These are phyloP conservation scores for Talaromyces sp. DNA, from an alignment of 2,329 filamentous ascomycete genomes.

Conservation along the genomic window DNA sequence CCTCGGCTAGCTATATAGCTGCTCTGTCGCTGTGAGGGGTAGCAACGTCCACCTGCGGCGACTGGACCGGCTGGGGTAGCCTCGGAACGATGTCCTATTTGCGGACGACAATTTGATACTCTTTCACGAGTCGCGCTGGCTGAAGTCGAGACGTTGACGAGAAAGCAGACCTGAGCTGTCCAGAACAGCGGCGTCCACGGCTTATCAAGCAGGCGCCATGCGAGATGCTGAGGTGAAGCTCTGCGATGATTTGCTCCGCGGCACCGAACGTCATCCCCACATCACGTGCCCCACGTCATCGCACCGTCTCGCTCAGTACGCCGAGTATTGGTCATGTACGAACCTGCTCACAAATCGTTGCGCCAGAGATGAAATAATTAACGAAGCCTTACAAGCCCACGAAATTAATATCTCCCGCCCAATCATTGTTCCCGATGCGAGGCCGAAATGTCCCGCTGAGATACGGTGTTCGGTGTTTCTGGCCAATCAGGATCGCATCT, in stretches of 20 bases:
- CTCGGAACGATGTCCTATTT: neutral
- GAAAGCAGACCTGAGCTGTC: neutral
- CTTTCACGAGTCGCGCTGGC: neutral
- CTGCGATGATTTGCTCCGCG: neutral
- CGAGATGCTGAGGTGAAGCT: neutral
- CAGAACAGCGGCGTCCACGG: neutral
- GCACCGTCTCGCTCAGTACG: neutral
- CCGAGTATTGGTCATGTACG: too few species aligned
- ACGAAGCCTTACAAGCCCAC: too few species aligned
- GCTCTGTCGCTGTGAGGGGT: slow-evolving; percentile 1
- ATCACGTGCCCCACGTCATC: neutral
- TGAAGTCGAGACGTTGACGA: neutral
- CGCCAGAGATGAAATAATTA: too few species aligned
- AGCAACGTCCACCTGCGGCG: neutral
- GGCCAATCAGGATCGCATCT: neutral
- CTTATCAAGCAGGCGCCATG: neutral
- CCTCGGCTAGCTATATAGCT: neutral
- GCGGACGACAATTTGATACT: neutral
- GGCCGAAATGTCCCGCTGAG: neutral
- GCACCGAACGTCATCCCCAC: neutral
- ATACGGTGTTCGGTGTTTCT: neutral
- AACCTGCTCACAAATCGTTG: neutral
- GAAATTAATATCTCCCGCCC: too few species aligned
- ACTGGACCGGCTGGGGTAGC: neutral
- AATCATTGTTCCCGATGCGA: neutral